Percentiles rank a stretch among this genome's conserved stretches.
Evolutionary conservation across 257 asterid genomes (phyloP).

Genomic region (Nemophila menziesii): DNA sequence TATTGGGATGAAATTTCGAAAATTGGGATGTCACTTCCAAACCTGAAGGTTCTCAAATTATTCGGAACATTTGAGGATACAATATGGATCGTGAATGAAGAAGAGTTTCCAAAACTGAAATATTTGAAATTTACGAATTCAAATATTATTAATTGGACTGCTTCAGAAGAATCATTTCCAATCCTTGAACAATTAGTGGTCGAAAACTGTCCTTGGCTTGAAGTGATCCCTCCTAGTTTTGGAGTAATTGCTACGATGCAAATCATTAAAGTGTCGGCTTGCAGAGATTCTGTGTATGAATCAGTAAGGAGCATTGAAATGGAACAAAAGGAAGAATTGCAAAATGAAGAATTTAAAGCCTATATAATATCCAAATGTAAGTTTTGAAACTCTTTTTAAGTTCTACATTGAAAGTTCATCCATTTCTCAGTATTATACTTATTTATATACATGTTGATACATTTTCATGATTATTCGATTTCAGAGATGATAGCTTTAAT

Average conservation of each 20-base stretch:
- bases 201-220: neutral
- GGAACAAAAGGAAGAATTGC: neutral
- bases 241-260: neutral
- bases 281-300: neutral
- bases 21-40: neutral
- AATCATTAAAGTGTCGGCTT: neutral
- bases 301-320: neutral
- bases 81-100: neutral
- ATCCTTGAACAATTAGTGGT: neutral
- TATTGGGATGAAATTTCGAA: neutral
- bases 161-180: conserved; percentile 1
- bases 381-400: too few species aligned
- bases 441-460: too few species aligned
- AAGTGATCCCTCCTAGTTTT: neutral
- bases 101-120: neutral
- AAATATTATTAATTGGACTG: neutral
- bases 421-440: too few species aligned
- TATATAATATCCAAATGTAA: too few species aligned
- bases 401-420: too few species aligned
- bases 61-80: neutral
- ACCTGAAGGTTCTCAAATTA: neutral
- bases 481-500: too few species aligned
- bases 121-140: neutral
- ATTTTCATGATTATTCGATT: too few species aligned
- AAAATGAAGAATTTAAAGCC: neutral